Evolutionary conservation across 1,284 basidiomycete genomes (phyloP), one percentile per base, ranked within the genome.

Genomic region (Cryptococcus amylolentus): DNA sequence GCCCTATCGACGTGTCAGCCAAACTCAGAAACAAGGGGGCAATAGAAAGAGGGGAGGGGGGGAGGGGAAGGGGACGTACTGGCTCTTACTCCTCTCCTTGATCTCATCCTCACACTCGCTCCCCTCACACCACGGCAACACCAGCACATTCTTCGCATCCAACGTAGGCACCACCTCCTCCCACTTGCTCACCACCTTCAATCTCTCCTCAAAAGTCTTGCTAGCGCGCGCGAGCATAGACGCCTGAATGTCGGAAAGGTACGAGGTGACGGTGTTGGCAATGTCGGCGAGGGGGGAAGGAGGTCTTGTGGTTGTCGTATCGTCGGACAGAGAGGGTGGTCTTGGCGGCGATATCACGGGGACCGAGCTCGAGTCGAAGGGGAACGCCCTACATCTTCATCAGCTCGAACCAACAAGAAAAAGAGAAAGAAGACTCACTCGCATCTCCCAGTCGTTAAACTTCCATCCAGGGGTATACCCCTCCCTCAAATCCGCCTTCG

Each of bases 361-460:
- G 95, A 12, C 95, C 96, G 64, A 98, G 87, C 80, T 99, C 96
- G 64, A 99, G 86, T 64, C 95, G 91, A 57, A 99, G 82, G 23
- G 95, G 96, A 35, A 98, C 92, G 77, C 96, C 96, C 88, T 91
- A 13, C 6, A 35, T 55, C 7, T 55, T 13, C 23, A 14, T 51
- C 18, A 44, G 45, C 50, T 5, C 20, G 7, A 28, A 23, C 23
- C 42, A 45, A 20, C 39, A 18, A 23, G 4, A 39, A 46, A 14
- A n/a, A 44, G 5, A 44, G n/a, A 26, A 14, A 48, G 23, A 48
- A 52, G 16, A 61, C 50, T 61, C 60, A 87, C 89, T 84, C 93
- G 91, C 79, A 96, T 88, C 81, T 99, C 96, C 93, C 95, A 98
- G 74, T 98, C 91, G 77, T 97, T 97, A 81, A 97, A 99, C 81